These are phyloP conservation scores for Dactylellina leptospora DNA, from an alignment of 2,329 filamentous ascomycete genomes.

Conservation along the genomic window DNA sequence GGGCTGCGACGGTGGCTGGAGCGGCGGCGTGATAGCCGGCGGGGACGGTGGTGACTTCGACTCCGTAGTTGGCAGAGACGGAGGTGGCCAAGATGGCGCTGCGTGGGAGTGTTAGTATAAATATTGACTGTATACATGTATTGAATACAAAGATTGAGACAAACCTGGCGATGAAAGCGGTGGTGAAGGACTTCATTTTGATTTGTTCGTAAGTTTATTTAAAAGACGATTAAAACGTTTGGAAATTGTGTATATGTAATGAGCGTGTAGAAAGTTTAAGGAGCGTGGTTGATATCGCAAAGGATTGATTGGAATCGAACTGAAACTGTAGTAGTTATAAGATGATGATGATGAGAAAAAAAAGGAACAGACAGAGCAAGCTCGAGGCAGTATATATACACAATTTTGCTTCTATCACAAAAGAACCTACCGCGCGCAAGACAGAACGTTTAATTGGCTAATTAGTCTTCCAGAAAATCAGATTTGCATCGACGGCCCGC, in stretches of 20 bases:
- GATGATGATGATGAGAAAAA: conserved; percentile 8
- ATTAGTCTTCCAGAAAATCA: too few species aligned
- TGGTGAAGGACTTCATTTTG: conserved; percentile 20
- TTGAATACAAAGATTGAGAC: background rate
- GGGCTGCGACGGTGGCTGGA: background rate
- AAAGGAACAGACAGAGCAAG: background rate
- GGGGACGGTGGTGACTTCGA: background rate
- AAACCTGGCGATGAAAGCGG: conserved; percentile 1
- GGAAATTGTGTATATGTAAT: background rate
- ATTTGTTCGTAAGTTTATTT: conserved; percentile 1
- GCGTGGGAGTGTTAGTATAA: background rate
- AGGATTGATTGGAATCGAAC: background rate
- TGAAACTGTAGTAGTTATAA: background rate
- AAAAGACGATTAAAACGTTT: background rate
- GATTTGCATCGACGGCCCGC: background rate
- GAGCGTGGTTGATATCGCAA: background rate
- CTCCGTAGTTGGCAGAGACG: background rate
- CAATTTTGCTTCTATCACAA: too few species aligned
- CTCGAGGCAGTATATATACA: background rate
- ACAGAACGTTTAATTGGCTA: too few species aligned
- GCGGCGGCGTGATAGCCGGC: background rate
- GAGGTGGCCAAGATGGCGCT: conserved; percentile 1
- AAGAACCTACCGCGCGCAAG: too few species aligned
- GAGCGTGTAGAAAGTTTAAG: background rate
- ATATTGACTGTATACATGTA: background rate